phyloP scores from a whole-genome alignment of 2,329 filamentous ascomycete genomes.

The Nemania sp. region DNA sequence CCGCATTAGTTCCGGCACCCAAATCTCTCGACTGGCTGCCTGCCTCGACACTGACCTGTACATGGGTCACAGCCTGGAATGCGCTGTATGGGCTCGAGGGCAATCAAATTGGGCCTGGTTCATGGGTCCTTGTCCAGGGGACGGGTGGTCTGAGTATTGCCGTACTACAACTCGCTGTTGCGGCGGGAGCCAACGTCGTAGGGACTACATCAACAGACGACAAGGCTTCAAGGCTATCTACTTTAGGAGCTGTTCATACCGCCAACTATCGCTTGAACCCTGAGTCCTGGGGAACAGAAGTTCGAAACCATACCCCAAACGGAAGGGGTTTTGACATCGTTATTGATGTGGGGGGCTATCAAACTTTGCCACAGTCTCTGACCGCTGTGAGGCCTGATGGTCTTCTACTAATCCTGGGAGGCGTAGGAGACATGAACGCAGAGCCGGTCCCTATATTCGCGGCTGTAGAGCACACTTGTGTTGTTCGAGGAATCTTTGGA shows the following conservation, averaged over 20 bases:
- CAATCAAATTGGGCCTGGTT: conserved; percentile 42
- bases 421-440: neutral
- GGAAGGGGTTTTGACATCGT: conserved; percentile 63
- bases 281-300: conserved; percentile 64
- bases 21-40: too few relatives aligned
- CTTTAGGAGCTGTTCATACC: conserved; percentile 59
- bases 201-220: conserved; percentile 60
- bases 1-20: too few relatives aligned
- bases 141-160: conserved; percentile 46
- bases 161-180: conserved; percentile 46
- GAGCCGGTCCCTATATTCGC: neutral
- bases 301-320: conserved; percentile 50
- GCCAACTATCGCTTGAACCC: conserved; percentile 63
- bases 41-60: conserved; percentile 54
- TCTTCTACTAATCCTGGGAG: conserved; percentile 12
- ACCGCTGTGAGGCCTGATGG: conserved; percentile 49
- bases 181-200: conserved; percentile 57
- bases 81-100: conserved; percentile 51
- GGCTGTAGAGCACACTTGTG: neutral
- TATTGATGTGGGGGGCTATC: conserved; percentile 67
- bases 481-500: neutral
- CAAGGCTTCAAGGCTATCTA: conserved; percentile 56
- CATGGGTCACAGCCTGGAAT: conserved; percentile 56
- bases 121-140: conserved; percentile 45
- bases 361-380: conserved; percentile 61